phyloP scores from a whole-genome alignment of 805 yeast species.

The Yamadazyma sp. region DNA sequence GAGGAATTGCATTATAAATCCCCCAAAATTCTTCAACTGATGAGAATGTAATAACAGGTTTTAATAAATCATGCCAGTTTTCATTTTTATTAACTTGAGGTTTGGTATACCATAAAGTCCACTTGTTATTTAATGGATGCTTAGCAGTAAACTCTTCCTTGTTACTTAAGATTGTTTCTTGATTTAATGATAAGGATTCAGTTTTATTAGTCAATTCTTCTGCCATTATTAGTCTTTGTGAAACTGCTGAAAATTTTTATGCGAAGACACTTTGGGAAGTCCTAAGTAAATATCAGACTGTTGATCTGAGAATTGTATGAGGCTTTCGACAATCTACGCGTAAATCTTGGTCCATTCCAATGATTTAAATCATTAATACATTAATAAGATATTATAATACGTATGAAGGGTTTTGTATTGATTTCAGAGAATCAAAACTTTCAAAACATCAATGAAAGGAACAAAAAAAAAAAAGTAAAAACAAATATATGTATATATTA shows the following conservation, averaged over 20 bases:
- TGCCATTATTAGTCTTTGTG: conserved; percentile 27
- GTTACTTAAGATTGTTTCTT: conserved; percentile 54
- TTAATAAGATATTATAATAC: too few species aligned
- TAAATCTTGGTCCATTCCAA: background rate
- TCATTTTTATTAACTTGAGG: conserved; percentile 78
- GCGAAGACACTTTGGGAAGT: background rate
- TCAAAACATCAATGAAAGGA: too few species aligned
- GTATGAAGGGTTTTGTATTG: too few species aligned
- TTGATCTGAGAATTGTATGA: background rate
- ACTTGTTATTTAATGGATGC: conserved; percentile 86
- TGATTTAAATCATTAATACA: too few species aligned
- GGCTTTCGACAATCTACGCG: background rate
- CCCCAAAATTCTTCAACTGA: conserved; percentile 99
- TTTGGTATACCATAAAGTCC: conserved; percentile 98
- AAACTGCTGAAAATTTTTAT: conserved; percentile 10
- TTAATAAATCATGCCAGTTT: conserved; percentile 88
- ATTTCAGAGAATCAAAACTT: too few species aligned
- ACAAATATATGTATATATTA: too few species aligned
- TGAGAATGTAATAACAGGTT: conserved; percentile 86
- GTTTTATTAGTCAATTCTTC: conserved; percentile 45
- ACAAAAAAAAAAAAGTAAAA: too few species aligned
- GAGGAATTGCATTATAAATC: conserved; percentile 87
- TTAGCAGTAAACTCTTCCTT: conserved; percentile 67
- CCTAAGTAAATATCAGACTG: conserved; percentile 4
- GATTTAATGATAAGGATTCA: conserved; percentile 39